These are phyloP conservation scores for Myriosclerotinia scirpicola DNA, from an alignment of 2,329 filamentous ascomycete genomes.

Conservation along the genomic window DNA sequence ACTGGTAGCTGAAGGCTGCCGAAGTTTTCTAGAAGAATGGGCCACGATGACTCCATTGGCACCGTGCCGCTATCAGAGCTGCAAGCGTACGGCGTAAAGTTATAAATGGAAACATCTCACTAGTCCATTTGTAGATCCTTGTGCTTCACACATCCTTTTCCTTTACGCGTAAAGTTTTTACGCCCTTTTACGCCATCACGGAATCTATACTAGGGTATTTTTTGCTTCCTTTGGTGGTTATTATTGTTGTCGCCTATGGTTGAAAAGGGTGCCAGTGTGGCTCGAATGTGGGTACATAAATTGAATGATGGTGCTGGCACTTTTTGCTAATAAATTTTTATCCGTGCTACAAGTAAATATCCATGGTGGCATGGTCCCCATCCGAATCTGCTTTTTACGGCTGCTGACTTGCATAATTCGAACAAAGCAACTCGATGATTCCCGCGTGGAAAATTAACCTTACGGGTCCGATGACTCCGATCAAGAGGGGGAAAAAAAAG, in stretches of 20 bases:
- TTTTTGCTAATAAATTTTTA: neutral
- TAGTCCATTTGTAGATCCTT: neutral
- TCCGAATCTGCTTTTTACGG: slow-evolving; percentile 1
- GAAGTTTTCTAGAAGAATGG: slow-evolving; percentile 11
- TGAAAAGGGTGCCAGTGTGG: neutral
- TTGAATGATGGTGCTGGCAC: neutral
- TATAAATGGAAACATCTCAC: slow-evolving; percentile 15
- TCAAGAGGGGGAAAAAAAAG: neutral
- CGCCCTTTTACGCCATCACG: neutral
- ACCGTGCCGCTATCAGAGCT: neutral
- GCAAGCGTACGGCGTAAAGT: neutral
- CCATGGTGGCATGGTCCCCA: neutral
- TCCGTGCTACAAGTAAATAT: slow-evolving; percentile 3
- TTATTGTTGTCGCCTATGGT: neutral
- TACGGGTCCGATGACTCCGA: neutral
- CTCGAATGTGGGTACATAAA: neutral
- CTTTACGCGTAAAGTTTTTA: neutral
- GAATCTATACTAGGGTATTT: neutral
- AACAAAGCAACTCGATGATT: slow-evolving; percentile 3
- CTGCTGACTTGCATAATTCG: slow-evolving; percentile 19
- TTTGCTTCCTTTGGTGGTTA: neutral
- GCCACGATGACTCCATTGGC: slow-evolving; percentile 3
- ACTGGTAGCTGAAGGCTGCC: neutral
- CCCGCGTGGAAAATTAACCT: neutral
- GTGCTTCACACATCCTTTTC: neutral